Base-by-base conservation (phyloP, 176 grass and related monocot genomes). In the Bothriochloa decipiens region DNA sequence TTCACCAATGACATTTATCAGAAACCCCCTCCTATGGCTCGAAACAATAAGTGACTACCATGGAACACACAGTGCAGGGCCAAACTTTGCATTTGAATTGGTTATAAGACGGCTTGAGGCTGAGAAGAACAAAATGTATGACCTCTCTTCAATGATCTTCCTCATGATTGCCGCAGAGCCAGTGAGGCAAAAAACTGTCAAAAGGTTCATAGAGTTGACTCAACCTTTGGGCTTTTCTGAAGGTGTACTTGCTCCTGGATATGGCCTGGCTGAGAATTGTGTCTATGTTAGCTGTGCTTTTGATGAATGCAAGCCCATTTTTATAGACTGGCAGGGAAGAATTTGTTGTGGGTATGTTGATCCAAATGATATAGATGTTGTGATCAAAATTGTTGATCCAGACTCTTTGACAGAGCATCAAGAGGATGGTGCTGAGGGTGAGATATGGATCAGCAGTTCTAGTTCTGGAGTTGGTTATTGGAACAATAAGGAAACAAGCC, bases 361-460 rank as follows among this genome's bases (percentile, higher is more conserved):
- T 86, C 39, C 74, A 25, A 79, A 87, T 84, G 83, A 86, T 79
- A 1, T 16, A 9, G 92, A 91, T 84, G 28, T 89, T 86, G 58
- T 84, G 74, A 82, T 91, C 35, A 94, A 78, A 91, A 94, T 94
- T 78, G 49, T 94, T 86, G 92, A 94, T 73, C 64, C 60, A 3
- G 86, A 94, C 68, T 89, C 83, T 71, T 47, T 89, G 39, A 84
- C 37, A 20, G 89, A 91, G 81, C 83, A 74, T 78, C 47, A 84
- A 70, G 83, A 86, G 63, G 75, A 83, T 81, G 89, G 92, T 67
- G 57, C 55, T 84, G 92, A 94, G 74, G 92, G 92, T 81, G 92
- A 94, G 84, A 94, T 94, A 89, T 94, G 92, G 92, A 91, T 94
- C 50, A 91, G 84, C 89, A 94, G 92, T 87, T 86, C 84, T 61